Conservation (phyloP, 83 land plant genomes). For the Thuja plicata region DNA sequence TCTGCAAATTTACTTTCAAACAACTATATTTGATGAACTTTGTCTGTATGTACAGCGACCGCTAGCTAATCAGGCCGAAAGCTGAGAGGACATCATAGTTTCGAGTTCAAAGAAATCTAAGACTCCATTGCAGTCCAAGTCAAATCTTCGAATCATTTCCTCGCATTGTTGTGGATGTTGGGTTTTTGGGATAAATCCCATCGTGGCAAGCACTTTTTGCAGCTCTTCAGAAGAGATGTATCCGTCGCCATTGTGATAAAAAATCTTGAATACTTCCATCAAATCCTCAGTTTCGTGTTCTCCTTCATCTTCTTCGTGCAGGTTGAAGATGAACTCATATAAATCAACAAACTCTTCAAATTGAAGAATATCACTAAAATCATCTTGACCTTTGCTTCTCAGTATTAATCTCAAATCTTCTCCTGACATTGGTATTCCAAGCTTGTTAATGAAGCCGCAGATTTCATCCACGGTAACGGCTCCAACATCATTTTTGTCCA, state of each 20-base stretch:
- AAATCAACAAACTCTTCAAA: not conserved
- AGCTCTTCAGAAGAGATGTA: not conserved
- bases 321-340: not conserved
- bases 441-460: not conserved
- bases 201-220: not conserved
- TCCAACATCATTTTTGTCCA: not conserved
- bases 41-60: no score
- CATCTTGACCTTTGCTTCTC: not conserved
- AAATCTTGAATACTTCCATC: not conserved
- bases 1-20: no score
- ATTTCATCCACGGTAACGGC: not conserved
- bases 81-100: not conserved
- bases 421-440: not conserved
- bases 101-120: not conserved
- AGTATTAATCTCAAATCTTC: not conserved
- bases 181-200: not conserved
- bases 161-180: not conserved
- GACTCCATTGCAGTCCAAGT: not conserved
- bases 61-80: not conserved
- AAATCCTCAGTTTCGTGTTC: not conserved
- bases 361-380: not conserved
- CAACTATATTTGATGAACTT: no score
- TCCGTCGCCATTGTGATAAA: not conserved
- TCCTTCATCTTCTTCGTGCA: not conserved
- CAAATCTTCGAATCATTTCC: not conserved